phyloP scores from a whole-genome alignment of 2,329 filamentous ascomycete species.

The Didymella arachidicola region DNA sequence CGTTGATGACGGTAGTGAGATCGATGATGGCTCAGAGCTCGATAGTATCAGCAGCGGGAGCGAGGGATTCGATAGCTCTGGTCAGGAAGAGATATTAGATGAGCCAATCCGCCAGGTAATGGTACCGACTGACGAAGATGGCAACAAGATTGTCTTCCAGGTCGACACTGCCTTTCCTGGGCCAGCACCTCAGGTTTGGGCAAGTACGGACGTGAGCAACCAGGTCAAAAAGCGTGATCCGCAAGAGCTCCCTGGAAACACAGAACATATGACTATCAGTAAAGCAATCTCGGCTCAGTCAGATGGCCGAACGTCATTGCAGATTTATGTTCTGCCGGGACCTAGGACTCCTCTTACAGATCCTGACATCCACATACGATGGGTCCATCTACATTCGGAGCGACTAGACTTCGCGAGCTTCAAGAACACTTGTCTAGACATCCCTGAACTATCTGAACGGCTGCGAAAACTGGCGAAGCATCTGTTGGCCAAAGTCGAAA shows the following conservation, averaged over 20 bases:
- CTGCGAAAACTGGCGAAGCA: conserved; percentile 26
- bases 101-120: neutral
- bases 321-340: conserved; percentile 33
- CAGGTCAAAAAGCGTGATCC: conserved; percentile 1
- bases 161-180: conserved; percentile 23
- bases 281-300: conserved; percentile 29
- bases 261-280: conserved; percentile 38
- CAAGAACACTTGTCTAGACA: conserved; percentile 32
- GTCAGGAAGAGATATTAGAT: neutral
- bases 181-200: neutral
- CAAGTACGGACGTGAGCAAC: neutral
- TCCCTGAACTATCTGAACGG: conserved; percentile 31
- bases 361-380: conserved; percentile 27
- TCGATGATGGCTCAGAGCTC: neutral
- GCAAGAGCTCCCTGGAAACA: conserved; percentile 11
- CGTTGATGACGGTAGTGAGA: neutral
- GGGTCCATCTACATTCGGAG: conserved; percentile 37
- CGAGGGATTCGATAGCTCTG: conserved; percentile 1
- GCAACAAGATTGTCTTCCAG: conserved; percentile 34
- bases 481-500: conserved; percentile 35
- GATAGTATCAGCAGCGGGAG: conserved; percentile 7
- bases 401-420: conserved; percentile 36
- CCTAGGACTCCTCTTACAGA: conserved; percentile 27
- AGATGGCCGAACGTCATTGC: conserved; percentile 29
- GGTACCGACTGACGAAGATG: conserved; percentile 32